These are phyloP conservation scores for Trichoderma asperelloides DNA, from an alignment of 495 filamentous ascomycete genomes.

Conservation along the genomic window DNA sequence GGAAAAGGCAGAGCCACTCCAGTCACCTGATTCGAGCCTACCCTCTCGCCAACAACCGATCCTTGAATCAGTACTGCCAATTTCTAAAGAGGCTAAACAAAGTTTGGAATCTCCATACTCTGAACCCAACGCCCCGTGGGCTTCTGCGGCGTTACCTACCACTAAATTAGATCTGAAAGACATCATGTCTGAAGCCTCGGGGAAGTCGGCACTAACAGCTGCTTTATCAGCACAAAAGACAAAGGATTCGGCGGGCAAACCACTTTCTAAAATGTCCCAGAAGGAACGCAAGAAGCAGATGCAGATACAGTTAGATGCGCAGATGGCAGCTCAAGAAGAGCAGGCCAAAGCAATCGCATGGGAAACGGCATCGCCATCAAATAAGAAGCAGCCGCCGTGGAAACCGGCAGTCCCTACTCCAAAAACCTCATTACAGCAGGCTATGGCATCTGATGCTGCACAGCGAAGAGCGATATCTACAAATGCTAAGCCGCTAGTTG, in stretches of 20 bases:
- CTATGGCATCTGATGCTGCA: slow-evolving; percentile 25
- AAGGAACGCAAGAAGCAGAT: slow-evolving; percentile 76
- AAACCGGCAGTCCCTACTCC: slow-evolving; percentile 38
- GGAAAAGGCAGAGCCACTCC: not conserved
- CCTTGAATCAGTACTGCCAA: not conserved
- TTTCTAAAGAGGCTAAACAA: not conserved
- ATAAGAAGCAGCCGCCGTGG: slow-evolving; percentile 61
- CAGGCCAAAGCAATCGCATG: slow-evolving; percentile 27
- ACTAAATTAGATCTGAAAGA: slow-evolving; percentile 70
- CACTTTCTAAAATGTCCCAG: slow-evolving; percentile 62
- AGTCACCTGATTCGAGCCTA: not conserved
- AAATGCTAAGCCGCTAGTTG: slow-evolving; percentile 31
- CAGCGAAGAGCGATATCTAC: slow-evolving; percentile 34
- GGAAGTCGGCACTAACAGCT: slow-evolving; percentile 64
- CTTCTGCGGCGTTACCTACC: slow-evolving; percentile 40
- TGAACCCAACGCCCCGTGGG: slow-evolving; percentile 50
- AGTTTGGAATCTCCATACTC: not conserved
- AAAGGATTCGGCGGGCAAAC: slow-evolving; percentile 28
- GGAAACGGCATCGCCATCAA: slow-evolving; percentile 20
- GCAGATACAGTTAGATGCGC: slow-evolving; percentile 58
- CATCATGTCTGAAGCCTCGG: slow-evolving; percentile 66
- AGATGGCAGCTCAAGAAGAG: slow-evolving; percentile 40
- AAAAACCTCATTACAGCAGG: slow-evolving; percentile 24
- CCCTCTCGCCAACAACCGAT: not conserved
- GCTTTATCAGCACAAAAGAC: slow-evolving; percentile 49